Evolutionary conservation across 108 stramenopile genomes (phyloP).

Genomic region (Skeletonema tropicum): DNA sequence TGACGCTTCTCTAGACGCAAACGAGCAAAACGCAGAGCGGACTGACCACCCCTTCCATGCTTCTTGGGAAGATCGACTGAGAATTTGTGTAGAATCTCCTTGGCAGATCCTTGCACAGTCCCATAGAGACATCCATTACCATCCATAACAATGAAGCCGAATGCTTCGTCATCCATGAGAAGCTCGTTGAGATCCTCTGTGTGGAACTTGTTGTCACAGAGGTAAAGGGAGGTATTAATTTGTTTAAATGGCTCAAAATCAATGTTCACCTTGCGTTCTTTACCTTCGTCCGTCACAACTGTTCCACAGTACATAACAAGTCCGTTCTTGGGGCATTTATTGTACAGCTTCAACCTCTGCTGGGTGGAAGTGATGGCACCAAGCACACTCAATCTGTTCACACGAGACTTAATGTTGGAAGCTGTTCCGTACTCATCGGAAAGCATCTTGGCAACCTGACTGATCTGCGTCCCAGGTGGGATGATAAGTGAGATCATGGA

Average conservation of each 20-base stretch:
- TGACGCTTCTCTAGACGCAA: constrained; percentile 98
- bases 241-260: constrained; percentile 99
- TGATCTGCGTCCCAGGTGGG: constrained; percentile 96
- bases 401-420: constrained; percentile 98
- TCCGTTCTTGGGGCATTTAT: constrained; percentile 88
- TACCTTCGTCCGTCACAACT: constrained; percentile 98
- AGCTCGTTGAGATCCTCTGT: constrained; percentile 97
- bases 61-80: constrained; percentile 99
- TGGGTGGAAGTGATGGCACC: constrained; percentile 99
- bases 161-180: constrained; percentile 97
- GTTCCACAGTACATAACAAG: constrained; percentile 99
- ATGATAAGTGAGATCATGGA: constrained; percentile 99
- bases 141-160: constrained; percentile 99
- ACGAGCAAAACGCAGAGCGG: constrained; percentile 98
- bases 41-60: constrained; percentile 98
- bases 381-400: constrained; percentile 95
- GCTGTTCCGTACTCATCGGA: constrained; percentile 99
- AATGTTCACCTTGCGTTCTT: constrained; percentile 96
- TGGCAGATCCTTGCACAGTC: constrained; percentile 91
- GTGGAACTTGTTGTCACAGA: constrained; percentile 99
- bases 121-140: constrained; percentile 98
- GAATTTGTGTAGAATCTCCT: constrained; percentile 97
- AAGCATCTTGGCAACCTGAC: constrained; percentile 97
- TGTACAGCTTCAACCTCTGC: constrained; percentile 98
- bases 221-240: constrained; percentile 99